Base-by-base conservation (phyloP, 2,329 filamentous ascomycete genomes). In the Ascochyta fabae region DNA sequence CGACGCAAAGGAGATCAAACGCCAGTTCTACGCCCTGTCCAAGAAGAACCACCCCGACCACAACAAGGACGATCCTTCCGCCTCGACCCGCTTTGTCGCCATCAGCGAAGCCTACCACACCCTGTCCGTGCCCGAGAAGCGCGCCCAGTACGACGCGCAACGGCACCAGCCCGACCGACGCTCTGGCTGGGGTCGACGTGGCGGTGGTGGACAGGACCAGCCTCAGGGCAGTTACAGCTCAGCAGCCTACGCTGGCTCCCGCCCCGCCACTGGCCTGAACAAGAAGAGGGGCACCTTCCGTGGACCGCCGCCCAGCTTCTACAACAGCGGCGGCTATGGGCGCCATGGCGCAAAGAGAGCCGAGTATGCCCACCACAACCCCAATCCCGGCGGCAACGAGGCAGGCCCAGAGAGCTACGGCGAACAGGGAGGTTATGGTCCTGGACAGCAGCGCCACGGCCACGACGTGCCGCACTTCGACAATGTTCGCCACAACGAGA, bases 31-130 rank as follows among this genome's bases (percentile, higher is more conserved):
- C 83, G 78, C 84, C 58, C 90, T 98, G 74, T 96, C 92, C 71
- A 96, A 97, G 78, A 80, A 84, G 49, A 89, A 96, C 83, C 95
- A 99, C 77, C 95, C 95, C 1, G 95, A 99, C 82, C 87, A 88
- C 73, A 96, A 98, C 81, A 91, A 84, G 57, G 72, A 84, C 65
- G 89, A 96, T 76, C 89, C 90, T 4, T 73, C 79, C 55, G 90
- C 93, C 59, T 82, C 87, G 4, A 79, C 85, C 54, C 90, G 88
- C 72, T 99, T 96, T 82, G 86, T 92, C 75, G 84, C 86, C 65
- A 89, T 97, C 73, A 89, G 86, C 72, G 89, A 95, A 73, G 92
- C 93, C 65, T 97, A 96, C 81, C 82, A 86, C 54, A 77, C 90
- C 40, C 89, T 97, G 55, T 86, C 87, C 55, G 85, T 88, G 62